phyloP scores from a whole-genome alignment of 345 rosid genomes.

The Eucalyptus erythrocorys region DNA sequence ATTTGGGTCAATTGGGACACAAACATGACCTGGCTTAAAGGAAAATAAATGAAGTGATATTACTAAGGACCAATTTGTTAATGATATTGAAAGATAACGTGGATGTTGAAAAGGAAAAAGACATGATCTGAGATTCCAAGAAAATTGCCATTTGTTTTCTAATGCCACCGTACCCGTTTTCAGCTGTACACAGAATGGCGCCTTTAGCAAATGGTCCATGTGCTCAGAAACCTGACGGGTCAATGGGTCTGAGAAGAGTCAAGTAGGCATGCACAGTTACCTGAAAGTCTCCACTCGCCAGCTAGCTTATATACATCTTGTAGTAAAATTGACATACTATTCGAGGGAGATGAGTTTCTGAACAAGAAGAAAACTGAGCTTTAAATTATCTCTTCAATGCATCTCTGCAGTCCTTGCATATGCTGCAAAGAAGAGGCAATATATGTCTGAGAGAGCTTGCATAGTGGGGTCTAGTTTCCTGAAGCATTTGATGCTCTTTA shows the following conservation, averaged over 20 bases:
- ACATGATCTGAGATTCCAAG: background rate
- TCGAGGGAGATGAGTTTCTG: background rate
- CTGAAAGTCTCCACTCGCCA: background rate
- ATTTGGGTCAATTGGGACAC: constrained; percentile 76
- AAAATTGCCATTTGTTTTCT: background rate
- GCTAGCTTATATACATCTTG: background rate
- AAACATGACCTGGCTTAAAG: constrained; percentile 57
- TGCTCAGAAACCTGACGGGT: constrained; percentile 69
- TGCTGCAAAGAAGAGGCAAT: background rate
- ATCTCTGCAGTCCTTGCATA: constrained; percentile 53
- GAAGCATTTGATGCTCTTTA: background rate
- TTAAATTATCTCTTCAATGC: constrained; percentile 73
- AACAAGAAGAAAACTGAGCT: background rate
- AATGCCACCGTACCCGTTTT: constrained; percentile 45
- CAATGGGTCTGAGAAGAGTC: background rate
- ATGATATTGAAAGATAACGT: background rate
- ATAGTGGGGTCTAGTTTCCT: background rate
- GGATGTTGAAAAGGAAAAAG: background rate
- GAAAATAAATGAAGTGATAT: background rate
- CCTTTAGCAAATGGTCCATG: constrained; percentile 95
- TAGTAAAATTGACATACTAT: background rate
- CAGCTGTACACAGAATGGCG: constrained; percentile 91
- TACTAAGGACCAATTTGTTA: background rate
- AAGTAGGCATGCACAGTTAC: background rate
- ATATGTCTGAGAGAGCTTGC: background rate